phyloP scores from a whole-genome alignment of 2,329 filamentous ascomycete genomes.

The Nothophoma quercina region DNA sequence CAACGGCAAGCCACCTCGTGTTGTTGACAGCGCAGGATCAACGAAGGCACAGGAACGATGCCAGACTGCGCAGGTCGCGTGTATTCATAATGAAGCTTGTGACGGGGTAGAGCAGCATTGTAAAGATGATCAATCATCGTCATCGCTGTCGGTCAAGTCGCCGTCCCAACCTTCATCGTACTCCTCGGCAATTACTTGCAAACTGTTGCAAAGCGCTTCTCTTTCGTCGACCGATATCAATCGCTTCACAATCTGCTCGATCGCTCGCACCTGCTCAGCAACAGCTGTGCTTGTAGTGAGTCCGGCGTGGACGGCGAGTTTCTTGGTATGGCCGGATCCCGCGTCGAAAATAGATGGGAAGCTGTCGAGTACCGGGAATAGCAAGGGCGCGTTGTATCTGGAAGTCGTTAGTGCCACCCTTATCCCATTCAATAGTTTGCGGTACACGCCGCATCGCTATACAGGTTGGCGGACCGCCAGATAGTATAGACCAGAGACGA shows the following conservation, averaged over 20 bases:
- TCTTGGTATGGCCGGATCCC: conserved; percentile 45
- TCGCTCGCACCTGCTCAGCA: conserved; percentile 69
- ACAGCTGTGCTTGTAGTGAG: conserved; percentile 79
- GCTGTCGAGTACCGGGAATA: conserved; percentile 82
- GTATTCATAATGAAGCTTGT: conserved; percentile 21
- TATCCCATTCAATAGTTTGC: conserved; percentile 12
- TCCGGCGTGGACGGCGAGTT: conserved; percentile 58
- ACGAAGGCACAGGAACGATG: not conserved
- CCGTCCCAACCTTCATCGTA: conserved; percentile 90
- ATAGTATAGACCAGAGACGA: not conserved
- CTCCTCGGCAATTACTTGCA: conserved; percentile 83
- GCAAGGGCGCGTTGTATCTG: conserved; percentile 63
- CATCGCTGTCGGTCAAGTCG: conserved; percentile 65
- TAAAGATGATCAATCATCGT: conserved; percentile 61
- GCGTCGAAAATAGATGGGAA: conserved; percentile 78
- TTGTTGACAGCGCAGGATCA: conserved; percentile 12
- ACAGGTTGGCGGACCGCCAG: conserved; percentile 6
- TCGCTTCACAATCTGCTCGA: conserved; percentile 70
- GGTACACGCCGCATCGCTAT: conserved; percentile 4
- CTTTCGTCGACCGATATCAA: conserved; percentile 78
- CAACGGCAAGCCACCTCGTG: conserved; percentile 19
- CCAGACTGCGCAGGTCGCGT: conserved; percentile 14
- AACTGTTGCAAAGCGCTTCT: conserved; percentile 80
- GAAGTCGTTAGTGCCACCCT: conserved; percentile 22
- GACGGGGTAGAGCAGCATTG: not conserved